Evolutionary conservation across 805 yeast genomes (phyloP).

Genomic region (Barnettozyma salicaria): DNA sequence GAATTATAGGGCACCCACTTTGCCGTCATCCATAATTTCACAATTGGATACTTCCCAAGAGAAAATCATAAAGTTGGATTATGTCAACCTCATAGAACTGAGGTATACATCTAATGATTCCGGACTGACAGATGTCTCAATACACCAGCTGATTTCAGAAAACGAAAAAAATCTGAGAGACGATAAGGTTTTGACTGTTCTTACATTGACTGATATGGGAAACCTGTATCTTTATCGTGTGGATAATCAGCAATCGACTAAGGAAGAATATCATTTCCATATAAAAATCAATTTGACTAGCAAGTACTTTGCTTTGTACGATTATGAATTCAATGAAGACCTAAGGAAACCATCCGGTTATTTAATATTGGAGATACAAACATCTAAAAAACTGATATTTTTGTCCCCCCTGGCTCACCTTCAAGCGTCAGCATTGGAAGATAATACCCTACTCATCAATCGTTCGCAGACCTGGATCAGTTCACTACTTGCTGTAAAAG

Average conservation of each 20-base stretch:
- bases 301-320: slow-evolving; percentile 65
- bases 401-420: slow-evolving; percentile 33
- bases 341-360: slow-evolving; percentile 46
- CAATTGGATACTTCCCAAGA: slow-evolving; percentile 11
- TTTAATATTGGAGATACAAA: slow-evolving; percentile 55
- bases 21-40: slow-evolving; percentile 26
- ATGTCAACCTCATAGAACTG: slow-evolving; percentile 19
- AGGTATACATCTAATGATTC: slow-evolving; percentile 8
- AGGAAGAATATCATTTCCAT: slow-evolving; percentile 11
- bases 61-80: slow-evolving; percentile 23
- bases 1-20: neutral
- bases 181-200: slow-evolving; percentile 24
- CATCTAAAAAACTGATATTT: slow-evolving; percentile 52
- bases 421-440: neutral
- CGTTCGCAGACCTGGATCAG: slow-evolving; percentile 59
- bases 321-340: slow-evolving; percentile 63
- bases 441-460: slow-evolving; percentile 31
- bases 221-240: slow-evolving; percentile 27
- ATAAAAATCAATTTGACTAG: slow-evolving; percentile 41
- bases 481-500: slow-evolving; percentile 60
- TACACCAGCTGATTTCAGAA: slow-evolving; percentile 28
- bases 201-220: slow-evolving; percentile 31
- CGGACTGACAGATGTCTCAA: slow-evolving; percentile 27
- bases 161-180: slow-evolving; percentile 19
- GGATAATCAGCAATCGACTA: slow-evolving; percentile 12